phyloP scores from a whole-genome alignment of 1,139 yeast genomes.

The Suhomyces maxii region DNA sequence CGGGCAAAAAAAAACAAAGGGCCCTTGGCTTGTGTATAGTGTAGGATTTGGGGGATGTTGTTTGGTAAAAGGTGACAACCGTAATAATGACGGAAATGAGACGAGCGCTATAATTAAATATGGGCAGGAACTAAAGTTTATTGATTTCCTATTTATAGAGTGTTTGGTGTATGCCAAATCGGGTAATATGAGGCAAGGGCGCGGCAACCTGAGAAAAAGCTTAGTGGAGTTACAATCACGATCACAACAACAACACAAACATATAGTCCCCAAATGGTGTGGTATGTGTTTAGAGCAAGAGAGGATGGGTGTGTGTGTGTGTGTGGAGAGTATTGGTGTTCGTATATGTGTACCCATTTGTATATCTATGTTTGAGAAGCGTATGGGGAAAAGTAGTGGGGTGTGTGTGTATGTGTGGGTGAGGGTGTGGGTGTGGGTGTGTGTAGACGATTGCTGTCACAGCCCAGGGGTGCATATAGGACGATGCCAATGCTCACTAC shows the following conservation, averaged over 20 bases:
- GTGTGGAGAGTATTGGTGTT: too few relatives aligned
- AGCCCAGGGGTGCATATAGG: not conserved
- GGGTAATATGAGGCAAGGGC: constrained; percentile 4
- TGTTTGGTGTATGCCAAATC: constrained; percentile 6
- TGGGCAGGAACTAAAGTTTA: not conserved
- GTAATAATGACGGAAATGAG: not conserved
- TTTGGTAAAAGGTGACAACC: not conserved
- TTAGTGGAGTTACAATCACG: too few relatives aligned
- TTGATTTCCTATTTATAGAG: constrained; percentile 4
- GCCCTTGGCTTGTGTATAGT: not conserved
- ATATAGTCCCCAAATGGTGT: too few relatives aligned
- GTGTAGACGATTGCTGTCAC: not conserved
- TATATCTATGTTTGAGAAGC: too few relatives aligned
- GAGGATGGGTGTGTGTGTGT: too few relatives aligned
- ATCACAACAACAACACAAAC: too few relatives aligned
- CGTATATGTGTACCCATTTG: too few relatives aligned
- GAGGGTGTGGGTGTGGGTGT: too few relatives aligned
- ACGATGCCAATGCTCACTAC: too few relatives aligned
- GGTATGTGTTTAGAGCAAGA: too few relatives aligned
- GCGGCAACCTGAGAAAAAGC: not conserved
- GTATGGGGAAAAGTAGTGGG: too few relatives aligned
- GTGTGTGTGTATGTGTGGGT: too few relatives aligned
- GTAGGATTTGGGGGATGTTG: not conserved
- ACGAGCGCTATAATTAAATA: not conserved
- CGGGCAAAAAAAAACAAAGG: not conserved